Base-by-base conservation (phyloP, 23 red algal species). In the Cyanidioschyzon merolae region DNA sequence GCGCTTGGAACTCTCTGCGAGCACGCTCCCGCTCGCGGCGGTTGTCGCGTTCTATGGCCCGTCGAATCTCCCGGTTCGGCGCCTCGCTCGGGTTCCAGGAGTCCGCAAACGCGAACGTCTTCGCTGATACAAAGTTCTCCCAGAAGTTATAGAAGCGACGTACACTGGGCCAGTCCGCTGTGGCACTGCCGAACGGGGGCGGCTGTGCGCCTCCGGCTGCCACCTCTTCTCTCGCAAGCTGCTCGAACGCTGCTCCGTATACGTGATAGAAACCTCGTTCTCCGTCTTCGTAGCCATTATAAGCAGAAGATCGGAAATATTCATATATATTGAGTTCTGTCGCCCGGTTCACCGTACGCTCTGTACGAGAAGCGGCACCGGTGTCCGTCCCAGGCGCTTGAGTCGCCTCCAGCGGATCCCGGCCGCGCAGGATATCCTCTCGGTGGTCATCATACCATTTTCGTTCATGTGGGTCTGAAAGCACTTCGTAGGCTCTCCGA, bases 41-140 rank as follows among this genome's bases (percentile, higher is more conserved):
- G 67, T 98, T 98, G 39, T 98, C 94, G 57, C 86, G 87, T 77
- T 98, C 94, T 88, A 98, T 98, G 0, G 83, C 85, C 41, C 94
- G 76, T 1, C 94, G 81, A 45, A 79, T 80, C 40, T 89, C 94
- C 41, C 94, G 75, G 57, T 89, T 80, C 2, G 92, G 92, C 0
- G 88, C 94, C 0, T 91, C 88, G 12, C 63, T 83, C 26, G 85
- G 68, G 51, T 98, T 98, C 85, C 85, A 98, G 38, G 83, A 86
- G 57, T 98, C 94, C 27, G 83, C 87, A 75, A 82, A 91, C 17
- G 80, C 88, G 84, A 98, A 98, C 77, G 88, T 50, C 59, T 90
- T 87, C 1, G 34, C 58, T 51, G 87, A 88, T 7, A 77, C 77
- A 68, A 98, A 98, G 1, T 76, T 50, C 34, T 90, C 87, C 87